Percentiles rank a stretch among this genome's conserved stretches.
Evolutionary conservation across 306 rosid species (phyloP).

Genomic region (Sicyos baderoa): DNA sequence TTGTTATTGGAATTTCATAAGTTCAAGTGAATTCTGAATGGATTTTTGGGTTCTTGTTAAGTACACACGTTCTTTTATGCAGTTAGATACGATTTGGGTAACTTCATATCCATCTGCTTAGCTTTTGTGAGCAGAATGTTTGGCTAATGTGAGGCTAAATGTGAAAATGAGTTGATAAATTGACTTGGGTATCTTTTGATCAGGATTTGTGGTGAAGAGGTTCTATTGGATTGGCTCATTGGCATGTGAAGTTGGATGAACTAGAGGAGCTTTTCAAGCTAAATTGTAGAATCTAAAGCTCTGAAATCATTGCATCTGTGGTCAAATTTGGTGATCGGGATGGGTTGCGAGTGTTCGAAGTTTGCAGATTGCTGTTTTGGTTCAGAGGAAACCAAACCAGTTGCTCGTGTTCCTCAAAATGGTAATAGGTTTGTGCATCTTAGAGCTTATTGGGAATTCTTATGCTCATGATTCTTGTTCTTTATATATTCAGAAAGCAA

Average conservation of each 20-base stretch:
- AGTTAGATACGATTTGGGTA: neutral
- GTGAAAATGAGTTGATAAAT: neutral
- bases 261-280: slow-evolving; percentile 9
- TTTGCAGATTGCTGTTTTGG: slow-evolving; percentile 15
- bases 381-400: slow-evolving; percentile 15
- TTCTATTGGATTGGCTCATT: slow-evolving; percentile 5
- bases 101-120: neutral
- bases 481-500: slow-evolving; percentile 44
- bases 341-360: slow-evolving; percentile 17
- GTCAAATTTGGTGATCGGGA: neutral
- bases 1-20: neutral
- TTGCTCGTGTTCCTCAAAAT: slow-evolving; percentile 22
- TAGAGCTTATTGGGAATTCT: slow-evolving; percentile 17
- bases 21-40: neutral
- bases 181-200: slow-evolving; percentile 1
- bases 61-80: neutral
- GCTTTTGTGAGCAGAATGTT: neutral
- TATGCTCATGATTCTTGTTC: slow-evolving; percentile 22
- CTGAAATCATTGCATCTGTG: slow-evolving; percentile 1
- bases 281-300: neutral
- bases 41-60: neutral
- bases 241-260: slow-evolving; percentile 18
- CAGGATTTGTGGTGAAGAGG: slow-evolving; percentile 10
- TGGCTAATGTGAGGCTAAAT: neutral
- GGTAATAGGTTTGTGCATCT: slow-evolving; percentile 36